Conservation (phyloP, 176 grass and related monocot species). For the Oryza rufipogon region DNA sequence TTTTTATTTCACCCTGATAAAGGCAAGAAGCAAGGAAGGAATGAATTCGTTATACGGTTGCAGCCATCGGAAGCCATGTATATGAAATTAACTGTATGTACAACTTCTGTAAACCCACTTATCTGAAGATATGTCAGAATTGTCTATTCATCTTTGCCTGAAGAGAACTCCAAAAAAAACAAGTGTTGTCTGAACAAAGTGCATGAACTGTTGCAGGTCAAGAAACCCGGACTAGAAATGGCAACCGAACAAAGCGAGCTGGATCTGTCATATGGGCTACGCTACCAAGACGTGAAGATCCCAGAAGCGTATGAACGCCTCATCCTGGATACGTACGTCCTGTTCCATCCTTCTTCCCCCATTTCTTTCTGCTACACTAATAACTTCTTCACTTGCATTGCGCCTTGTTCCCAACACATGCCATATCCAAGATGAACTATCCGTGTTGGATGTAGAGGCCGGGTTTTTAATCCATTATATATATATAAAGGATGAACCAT, state of each 20-base stretch:
- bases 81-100: constrained; percentile 95
- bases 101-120: constrained; percentile 14
- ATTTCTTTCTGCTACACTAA: background rate
- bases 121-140: too few relatives aligned
- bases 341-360: constrained; percentile 7
- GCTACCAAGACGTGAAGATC: constrained; percentile 80
- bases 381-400: too few relatives aligned
- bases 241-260: constrained; percentile 94
- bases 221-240: constrained; percentile 97
- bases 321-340: constrained; percentile 85
- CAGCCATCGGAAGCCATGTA: constrained; percentile 98
- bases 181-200: background rate
- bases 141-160: too few relatives aligned
- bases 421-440: too few relatives aligned
- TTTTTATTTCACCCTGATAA: constrained; percentile 32
- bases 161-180: too few relatives aligned
- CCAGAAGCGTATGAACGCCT: constrained; percentile 98
- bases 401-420: too few relatives aligned
- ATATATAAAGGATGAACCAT: too few relatives aligned
- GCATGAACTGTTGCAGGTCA: constrained; percentile 63
- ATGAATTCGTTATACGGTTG: constrained; percentile 93
- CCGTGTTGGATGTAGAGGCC: too few relatives aligned
- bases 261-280: constrained; percentile 91
- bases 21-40: constrained; percentile 99
- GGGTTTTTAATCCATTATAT: too few relatives aligned